Percentiles rank a stretch among this genome's conserved stretches.
Evolutionary conservation across 352 stramenopile genomes (phyloP).

Genomic region (Hyaloperonospora arabidopsidis): DNA sequence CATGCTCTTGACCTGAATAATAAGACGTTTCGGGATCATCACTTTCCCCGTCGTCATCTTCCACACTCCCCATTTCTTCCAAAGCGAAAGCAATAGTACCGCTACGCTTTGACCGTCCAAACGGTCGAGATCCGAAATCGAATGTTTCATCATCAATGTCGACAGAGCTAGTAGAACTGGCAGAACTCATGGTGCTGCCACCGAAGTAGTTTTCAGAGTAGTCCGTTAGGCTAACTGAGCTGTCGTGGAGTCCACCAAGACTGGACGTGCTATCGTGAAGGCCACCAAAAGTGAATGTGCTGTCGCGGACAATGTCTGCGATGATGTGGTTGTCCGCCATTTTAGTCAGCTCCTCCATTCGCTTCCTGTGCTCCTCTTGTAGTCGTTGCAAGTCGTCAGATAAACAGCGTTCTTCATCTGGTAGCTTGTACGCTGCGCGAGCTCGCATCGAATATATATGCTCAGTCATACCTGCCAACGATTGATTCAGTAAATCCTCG

Average conservation of each 20-base stretch:
- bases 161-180: conserved; percentile 19
- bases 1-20: conserved; percentile 22
- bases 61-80: conserved; percentile 26
- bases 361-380: conserved; percentile 42
- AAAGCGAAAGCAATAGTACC: conserved; percentile 38
- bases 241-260: conserved; percentile 35
- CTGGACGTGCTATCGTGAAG: conserved; percentile 44
- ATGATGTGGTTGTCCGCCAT: conserved; percentile 26
- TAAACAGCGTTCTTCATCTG: conserved; percentile 31
- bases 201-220: conserved; percentile 20
- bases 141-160: conserved; percentile 34
- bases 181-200: conserved; percentile 17
- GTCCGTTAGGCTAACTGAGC: conserved; percentile 22
- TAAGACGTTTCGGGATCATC: conserved; percentile 22
- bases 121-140: conserved; percentile 29
- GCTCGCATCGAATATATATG: conserved; percentile 35
- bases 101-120: conserved; percentile 42
- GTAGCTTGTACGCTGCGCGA: conserved; percentile 17
- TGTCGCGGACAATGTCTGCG: conserved; percentile 35
- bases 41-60: conserved; percentile 20
- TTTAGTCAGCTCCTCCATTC: conserved; percentile 64
- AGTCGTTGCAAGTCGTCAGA: conserved; percentile 43
- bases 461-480: conserved; percentile 32
- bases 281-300: conserved; percentile 39
- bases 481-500: conserved; percentile 40